phyloP scores from a whole-genome alignment of 805 yeast genomes.

The Candida tibetensis region DNA sequence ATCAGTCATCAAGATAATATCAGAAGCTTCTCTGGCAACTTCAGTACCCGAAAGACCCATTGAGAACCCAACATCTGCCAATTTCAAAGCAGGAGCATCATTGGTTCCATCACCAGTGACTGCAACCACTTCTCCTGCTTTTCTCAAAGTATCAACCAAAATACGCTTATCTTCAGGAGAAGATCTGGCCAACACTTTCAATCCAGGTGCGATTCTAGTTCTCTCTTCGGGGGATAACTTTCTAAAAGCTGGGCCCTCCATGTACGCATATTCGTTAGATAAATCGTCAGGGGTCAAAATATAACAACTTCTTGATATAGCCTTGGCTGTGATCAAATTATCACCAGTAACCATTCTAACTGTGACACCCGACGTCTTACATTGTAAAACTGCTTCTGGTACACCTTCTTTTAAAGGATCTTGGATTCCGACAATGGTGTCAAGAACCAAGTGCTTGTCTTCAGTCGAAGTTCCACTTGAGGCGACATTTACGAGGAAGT shows the following conservation, averaged over 20 bases:
- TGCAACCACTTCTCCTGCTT: constrained; percentile 90
- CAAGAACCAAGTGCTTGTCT: constrained; percentile 46
- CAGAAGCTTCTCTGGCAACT: constrained; percentile 97
- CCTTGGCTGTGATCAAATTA: constrained; percentile 84
- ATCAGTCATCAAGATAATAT: constrained; percentile 88
- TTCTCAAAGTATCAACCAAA: constrained; percentile 75
- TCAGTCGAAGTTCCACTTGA: constrained; percentile 27
- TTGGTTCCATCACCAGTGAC: constrained; percentile 99
- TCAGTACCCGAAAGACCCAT: constrained; percentile 99
- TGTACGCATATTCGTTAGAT: constrained; percentile 55
- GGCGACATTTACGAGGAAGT: constrained; percentile 25
- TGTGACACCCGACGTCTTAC: constrained; percentile 87
- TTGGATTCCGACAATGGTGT: constrained; percentile 86
- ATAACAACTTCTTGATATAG: constrained; percentile 85
- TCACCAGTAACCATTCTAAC: constrained; percentile 99
- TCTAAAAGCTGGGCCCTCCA: constrained; percentile 94
- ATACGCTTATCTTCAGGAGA: constrained; percentile 93
- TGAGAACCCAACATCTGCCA: constrained; percentile 97
- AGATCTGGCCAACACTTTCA: constrained; percentile 88
- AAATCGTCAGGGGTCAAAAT: constrained; percentile 56
- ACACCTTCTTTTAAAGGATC: constrained; percentile 94
- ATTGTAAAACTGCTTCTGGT: constrained; percentile 79
- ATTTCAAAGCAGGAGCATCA: constrained; percentile 95
- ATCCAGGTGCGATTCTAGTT: constrained; percentile 58
- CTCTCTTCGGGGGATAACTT: constrained; percentile 58